A percentile compares a stretch with the other conserved stretches of the same genome.
These are phyloP conservation scores for Pulveroboletus sp. DNA, from an alignment of 768 basidiomycete genomes.

Conservation along the genomic window DNA sequence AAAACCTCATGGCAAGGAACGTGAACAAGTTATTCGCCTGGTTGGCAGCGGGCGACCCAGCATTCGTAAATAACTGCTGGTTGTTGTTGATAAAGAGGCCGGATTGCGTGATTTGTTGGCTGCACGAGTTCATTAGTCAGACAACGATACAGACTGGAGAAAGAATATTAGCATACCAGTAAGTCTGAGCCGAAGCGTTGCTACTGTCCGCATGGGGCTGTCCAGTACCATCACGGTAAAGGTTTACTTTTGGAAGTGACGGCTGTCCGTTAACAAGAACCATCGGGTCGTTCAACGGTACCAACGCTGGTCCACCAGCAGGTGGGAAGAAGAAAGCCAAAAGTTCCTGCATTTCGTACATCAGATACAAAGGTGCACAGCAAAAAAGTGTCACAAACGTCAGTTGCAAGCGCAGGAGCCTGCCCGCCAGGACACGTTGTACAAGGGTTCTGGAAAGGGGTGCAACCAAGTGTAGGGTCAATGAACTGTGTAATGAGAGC, in stretches of 20 bases:
- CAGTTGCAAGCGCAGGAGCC: constrained; percentile 20
- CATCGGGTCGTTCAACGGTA: constrained; percentile 27
- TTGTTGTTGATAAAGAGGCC: constrained; percentile 26
- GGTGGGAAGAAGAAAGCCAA: constrained; percentile 24
- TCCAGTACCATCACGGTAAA: constrained; percentile 27
- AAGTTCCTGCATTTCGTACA: constrained; percentile 18
- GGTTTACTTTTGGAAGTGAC: constrained; percentile 25
- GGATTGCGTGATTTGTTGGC: constrained; percentile 20
- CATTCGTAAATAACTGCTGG: constrained; percentile 16
- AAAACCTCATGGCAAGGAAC: constrained; percentile 30
- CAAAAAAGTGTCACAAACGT: constrained; percentile 8
- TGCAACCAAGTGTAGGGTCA: constrained; percentile 24
- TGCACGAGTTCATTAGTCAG: not conserved
- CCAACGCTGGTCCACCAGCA: constrained; percentile 20
- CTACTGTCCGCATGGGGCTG: constrained; percentile 22
- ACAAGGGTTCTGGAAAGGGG: constrained; percentile 26
- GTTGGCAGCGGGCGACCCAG: constrained; percentile 19
- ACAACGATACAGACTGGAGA: not conserved
- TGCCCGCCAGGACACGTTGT: constrained; percentile 20
- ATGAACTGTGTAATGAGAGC: constrained; percentile 23
- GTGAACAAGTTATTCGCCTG: constrained; percentile 25
- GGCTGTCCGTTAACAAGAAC: constrained; percentile 23
- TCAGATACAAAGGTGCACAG: not conserved
- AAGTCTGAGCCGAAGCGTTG: constrained; percentile 20
- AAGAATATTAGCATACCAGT: constrained; percentile 16